These are phyloP conservation scores for Phoenix dactylifera DNA, from an alignment of 176 grass and related monocot species.

Conservation along the genomic window DNA sequence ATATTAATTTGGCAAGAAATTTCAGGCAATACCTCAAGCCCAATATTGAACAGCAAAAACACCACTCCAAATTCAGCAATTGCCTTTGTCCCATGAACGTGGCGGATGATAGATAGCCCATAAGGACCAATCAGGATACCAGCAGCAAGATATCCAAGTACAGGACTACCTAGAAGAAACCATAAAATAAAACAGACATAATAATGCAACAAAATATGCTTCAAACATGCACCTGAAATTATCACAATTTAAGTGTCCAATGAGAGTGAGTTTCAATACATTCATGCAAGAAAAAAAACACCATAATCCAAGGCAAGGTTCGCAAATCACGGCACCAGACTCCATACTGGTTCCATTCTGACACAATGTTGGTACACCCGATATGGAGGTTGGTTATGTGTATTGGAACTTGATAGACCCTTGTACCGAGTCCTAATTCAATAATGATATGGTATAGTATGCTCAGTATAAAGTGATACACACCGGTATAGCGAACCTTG, in stretches of 20 bases:
- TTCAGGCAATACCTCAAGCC: slow-evolving; percentile 75
- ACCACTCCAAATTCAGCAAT: slow-evolving; percentile 99
- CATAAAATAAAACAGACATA: neutral
- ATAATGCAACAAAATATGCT: neutral
- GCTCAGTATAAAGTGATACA: too few species aligned
- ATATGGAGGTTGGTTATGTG: too few species aligned
- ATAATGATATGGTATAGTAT: too few species aligned
- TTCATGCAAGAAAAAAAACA: too few species aligned
- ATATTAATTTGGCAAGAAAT: slow-evolving; percentile 5
- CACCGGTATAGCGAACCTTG: too few species aligned
- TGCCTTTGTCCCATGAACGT: slow-evolving; percentile 95
- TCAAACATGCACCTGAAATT: neutral
- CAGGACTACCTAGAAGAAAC: slow-evolving; percentile 68
- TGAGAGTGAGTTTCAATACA: too few species aligned
- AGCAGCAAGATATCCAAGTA: slow-evolving; percentile 95
- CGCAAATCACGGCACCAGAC: too few species aligned
- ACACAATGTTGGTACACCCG: too few species aligned
- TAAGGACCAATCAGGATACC: slow-evolving; percentile 95
- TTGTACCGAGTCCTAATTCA: too few species aligned
- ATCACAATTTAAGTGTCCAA: neutral
- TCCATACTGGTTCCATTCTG: too few species aligned
- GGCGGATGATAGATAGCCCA: slow-evolving; percentile 82
- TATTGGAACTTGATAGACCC: too few species aligned
- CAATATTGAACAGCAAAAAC: slow-evolving; percentile 98
- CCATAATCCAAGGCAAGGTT: too few species aligned